Evolutionary conservation across 108 stramenopile species (phyloP), one percentile per base, ranked within the genome.

Genomic region (Seminavis robusta): DNA sequence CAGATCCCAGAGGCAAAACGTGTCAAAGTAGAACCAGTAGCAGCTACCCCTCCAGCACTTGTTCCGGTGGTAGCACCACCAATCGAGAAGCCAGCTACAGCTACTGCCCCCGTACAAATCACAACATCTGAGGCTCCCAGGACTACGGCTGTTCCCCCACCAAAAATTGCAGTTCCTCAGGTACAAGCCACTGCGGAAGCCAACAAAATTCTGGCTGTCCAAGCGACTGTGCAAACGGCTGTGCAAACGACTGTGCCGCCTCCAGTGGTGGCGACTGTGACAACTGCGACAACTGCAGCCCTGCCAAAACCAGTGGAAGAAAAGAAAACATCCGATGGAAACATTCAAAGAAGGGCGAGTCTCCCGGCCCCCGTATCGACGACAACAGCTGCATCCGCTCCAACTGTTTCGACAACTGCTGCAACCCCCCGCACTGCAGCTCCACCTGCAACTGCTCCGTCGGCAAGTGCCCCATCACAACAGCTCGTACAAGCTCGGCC

Each of bases 11-110:
- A n/a, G n/a, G n/a, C n/a, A n/a, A 65, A 65, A 25, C 55, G 56
- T 5, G 49, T 56, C 38, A 65, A 65, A 41, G 6, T 51, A 17
- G 63, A 64, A 39, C 7, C 51, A 16, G 40, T 9, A 9, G 51
- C n/a, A 23, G 29, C 6, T 34, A 39, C 28, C 28, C 25, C 20
- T 37, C 3, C 34, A 11, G n/a, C 24, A 10, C 10, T 19, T 10
- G 44, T 15, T 10, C 44, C 44, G 17, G 10, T 19, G 17, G 17
- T 19, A 19, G 20, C 19, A 10, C 44, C 36, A 37, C 10, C 36
- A 37, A 37, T 13, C 36, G 36, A 10, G 13, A 37, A 37, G 36
- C 10, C 36, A 37, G 36, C 36, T 37, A 37, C 36, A 11, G 36
- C 36, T 11, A 37, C 36, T 13, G 36, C 10, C 13, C 13, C 11